These are phyloP conservation scores for Nicotiana tabacum DNA, from an alignment of 257 asterid genomes.

Conservation along the genomic window DNA sequence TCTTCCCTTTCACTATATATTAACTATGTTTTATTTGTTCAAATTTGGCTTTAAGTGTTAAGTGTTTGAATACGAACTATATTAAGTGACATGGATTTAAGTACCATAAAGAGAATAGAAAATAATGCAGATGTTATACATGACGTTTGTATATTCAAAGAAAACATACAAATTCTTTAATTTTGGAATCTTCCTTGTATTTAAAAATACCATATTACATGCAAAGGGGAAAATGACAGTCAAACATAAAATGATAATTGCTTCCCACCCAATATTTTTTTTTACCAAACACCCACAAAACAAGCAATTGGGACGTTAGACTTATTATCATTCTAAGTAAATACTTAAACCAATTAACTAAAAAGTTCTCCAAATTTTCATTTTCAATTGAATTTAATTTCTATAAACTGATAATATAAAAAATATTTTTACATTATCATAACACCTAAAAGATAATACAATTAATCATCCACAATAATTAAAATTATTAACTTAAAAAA, in stretches of 20 bases:
- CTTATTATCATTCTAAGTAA: neutral
- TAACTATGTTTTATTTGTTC: neutral
- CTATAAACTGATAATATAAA: neutral
- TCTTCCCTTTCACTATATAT: neutral
- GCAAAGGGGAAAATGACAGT: neutral
- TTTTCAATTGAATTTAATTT: neutral
- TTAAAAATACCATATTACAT: neutral
- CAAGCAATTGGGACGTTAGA: neutral
- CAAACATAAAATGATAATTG: conserved; percentile 3
- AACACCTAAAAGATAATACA: neutral
- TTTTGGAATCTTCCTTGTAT: conserved; percentile 1
- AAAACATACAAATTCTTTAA: neutral
- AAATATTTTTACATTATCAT: neutral
- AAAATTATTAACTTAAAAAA: neutral
- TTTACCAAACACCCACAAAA: conserved; percentile 7
- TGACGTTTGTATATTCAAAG: neutral
- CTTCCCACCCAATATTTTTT: neutral
- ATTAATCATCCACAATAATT: neutral
- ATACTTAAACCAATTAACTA: neutral
- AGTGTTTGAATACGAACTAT: neutral
- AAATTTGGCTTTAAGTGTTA: neutral
- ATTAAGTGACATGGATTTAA: neutral
- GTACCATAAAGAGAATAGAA: neutral
- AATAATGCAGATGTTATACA: neutral
- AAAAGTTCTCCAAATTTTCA: neutral